Conservation (phyloP, 2,329 filamentous ascomycete species). For the Ophiobolus disseminans region DNA sequence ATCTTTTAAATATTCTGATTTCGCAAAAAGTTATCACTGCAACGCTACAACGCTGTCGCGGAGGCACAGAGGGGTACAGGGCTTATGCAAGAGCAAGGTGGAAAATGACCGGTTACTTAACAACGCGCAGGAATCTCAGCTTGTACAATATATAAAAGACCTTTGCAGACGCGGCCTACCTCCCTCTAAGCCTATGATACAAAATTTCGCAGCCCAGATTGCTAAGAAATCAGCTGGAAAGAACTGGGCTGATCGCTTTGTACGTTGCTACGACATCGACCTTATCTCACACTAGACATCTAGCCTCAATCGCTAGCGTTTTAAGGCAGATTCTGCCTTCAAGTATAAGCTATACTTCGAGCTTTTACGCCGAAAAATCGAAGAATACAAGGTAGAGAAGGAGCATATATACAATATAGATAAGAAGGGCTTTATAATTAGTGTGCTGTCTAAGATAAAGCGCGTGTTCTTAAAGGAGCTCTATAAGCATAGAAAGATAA, state of each 20-base stretch:
- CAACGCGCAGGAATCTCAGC: not conserved
- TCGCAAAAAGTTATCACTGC: conserved; percentile 3
- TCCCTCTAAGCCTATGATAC: too few species aligned
- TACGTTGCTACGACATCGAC: conserved; percentile 7
- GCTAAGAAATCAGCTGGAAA: too few species aligned
- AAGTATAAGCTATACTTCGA: conserved; percentile 25
- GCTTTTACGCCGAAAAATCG: conserved; percentile 8
- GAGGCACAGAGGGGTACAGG: not conserved
- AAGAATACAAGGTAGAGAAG: conserved; percentile 2
- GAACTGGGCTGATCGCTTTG: too few species aligned
- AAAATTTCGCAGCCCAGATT: too few species aligned
- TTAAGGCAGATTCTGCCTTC: conserved; percentile 22
- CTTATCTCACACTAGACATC: conserved; percentile 22
- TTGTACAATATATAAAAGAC: not conserved
- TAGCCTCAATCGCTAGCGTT: conserved; percentile 17
- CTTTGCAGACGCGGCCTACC: too few species aligned
- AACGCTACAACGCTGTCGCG: not conserved
- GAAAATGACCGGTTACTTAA: not conserved
- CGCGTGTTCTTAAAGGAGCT: conserved; percentile 3
- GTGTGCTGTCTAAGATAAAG: conserved; percentile 3
- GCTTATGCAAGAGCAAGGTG: not conserved
- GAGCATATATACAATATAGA: conserved; percentile 9
- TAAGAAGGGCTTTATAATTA: conserved; percentile 10
- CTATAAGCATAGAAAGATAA: not conserved
- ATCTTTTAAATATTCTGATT: not conserved